These are phyloP conservation scores for Rutstroemia sydowiana DNA, from an alignment of 2,329 filamentous ascomycete genomes.

Conservation along the genomic window DNA sequence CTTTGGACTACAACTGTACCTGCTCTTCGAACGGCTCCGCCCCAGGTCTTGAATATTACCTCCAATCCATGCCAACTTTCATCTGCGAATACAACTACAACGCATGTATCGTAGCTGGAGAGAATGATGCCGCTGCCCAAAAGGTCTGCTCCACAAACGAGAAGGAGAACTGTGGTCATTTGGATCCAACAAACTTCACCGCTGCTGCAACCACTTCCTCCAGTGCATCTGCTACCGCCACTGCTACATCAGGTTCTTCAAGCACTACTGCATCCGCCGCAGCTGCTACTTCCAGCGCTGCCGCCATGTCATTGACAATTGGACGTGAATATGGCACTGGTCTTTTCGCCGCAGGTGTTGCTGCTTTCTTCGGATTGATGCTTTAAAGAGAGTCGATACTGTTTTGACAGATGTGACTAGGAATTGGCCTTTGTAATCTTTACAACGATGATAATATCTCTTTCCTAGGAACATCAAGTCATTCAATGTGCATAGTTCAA, in stretches of 20 bases:
- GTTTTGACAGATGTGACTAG: background rate
- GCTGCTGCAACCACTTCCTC: constrained; percentile 29
- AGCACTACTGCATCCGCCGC: constrained; percentile 23
- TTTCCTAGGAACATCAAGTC: constrained; percentile 14
- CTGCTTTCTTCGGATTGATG: constrained; percentile 47
- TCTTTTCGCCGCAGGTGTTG: constrained; percentile 43
- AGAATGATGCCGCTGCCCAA: background rate
- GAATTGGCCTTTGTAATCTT: constrained; percentile 9
- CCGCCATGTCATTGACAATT: constrained; percentile 36
- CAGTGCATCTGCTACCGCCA: constrained; percentile 32
- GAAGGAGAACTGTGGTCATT: background rate
- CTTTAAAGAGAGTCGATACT: constrained; percentile 35
- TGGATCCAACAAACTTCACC: constrained; percentile 16
- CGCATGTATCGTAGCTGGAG: background rate
- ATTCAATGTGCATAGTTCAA: constrained; percentile 21
- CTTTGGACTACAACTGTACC: background rate
- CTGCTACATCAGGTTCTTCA: constrained; percentile 23
- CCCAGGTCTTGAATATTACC: background rate
- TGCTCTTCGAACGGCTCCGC: background rate
- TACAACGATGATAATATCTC: constrained; percentile 4
- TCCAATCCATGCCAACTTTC: background rate
- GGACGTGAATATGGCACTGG: constrained; percentile 37
- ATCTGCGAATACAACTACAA: background rate
- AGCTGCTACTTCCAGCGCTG: constrained; percentile 28
- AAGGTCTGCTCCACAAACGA: background rate